Percentiles rank a stretch among this genome's conserved stretches.
Conservation (phyloP, 2,329 filamentous ascomycete genomes). For the Verticillium nubilum region DNA sequence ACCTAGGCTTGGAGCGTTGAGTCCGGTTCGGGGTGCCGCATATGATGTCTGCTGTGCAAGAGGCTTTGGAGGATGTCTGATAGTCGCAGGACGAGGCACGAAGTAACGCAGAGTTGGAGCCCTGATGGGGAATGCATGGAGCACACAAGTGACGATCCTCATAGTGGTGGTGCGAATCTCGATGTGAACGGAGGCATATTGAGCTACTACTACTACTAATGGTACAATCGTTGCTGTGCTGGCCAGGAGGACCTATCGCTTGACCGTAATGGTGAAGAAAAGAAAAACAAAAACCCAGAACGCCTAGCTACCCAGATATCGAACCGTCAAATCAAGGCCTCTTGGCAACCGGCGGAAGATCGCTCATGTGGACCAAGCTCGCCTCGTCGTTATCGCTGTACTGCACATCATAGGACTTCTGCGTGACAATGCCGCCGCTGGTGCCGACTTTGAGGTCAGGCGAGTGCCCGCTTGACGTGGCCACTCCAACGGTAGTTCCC, state of each 20-base stretch:
- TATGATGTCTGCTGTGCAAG: not conserved
- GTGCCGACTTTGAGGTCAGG: not conserved
- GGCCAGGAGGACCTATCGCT: not conserved
- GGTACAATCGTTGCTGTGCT: not conserved
- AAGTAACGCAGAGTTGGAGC: not conserved
- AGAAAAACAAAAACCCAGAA: not conserved
- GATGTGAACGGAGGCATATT: not conserved
- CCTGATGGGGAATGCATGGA: too few species aligned
- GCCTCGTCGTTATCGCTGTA: slow-evolving; percentile 23
- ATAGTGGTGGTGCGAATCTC: not conserved
- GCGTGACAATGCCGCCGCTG: slow-evolving; percentile 19
- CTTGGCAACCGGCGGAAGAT: slow-evolving; percentile 7
- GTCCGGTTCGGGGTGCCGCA: not conserved
- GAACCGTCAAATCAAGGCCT: not conserved
- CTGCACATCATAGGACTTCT: slow-evolving; percentile 28
- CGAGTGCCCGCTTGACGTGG: not conserved
- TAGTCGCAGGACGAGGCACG: not conserved
- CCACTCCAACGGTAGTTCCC: not conserved
- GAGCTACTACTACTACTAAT: not conserved
- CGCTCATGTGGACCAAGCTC: slow-evolving; percentile 22
- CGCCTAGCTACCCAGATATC: not conserved
- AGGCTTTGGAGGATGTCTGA: not conserved
- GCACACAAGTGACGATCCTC: too few species aligned
- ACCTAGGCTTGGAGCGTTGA: not conserved
- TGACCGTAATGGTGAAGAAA: not conserved